These are phyloP conservation scores for Thelephora aurantiotincta DNA, from an alignment of 768 basidiomycete species.

Conservation along the genomic window DNA sequence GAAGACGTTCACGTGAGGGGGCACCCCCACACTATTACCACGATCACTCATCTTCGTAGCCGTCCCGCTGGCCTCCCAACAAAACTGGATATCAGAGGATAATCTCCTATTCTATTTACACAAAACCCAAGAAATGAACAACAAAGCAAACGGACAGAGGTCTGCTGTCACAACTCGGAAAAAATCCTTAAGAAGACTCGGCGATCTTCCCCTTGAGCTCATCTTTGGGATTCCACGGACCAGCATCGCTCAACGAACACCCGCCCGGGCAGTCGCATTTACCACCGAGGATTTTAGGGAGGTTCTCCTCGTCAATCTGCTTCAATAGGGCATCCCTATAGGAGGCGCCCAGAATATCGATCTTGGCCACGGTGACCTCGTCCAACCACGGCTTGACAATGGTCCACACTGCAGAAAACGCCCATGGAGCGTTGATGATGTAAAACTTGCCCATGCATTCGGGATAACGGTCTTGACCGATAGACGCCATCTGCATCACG, in stretches of 20 bases:
- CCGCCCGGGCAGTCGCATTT: constrained; percentile 62
- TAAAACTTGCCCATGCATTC: constrained; percentile 97
- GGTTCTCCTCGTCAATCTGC: constrained; percentile 74
- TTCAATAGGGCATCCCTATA: constrained; percentile 65
- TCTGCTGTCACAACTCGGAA: too few relatives aligned
- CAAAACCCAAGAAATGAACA: too few relatives aligned
- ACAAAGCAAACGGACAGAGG: too few relatives aligned
- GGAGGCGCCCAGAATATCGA: constrained; percentile 68
- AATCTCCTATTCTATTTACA: too few relatives aligned
- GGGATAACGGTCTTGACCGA: constrained; percentile 88
- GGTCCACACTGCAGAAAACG: constrained; percentile 79
- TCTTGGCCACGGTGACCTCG: constrained; percentile 89
- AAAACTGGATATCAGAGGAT: too few relatives aligned
- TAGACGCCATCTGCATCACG: constrained; percentile 54
- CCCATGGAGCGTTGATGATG: constrained; percentile 95
- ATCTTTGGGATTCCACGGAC: constrained; percentile 61
- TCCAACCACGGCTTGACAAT: constrained; percentile 91
- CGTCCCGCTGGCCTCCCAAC: too few relatives aligned
- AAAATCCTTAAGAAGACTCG: too few relatives aligned
- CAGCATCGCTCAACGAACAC: constrained; percentile 80
- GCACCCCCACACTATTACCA: too few relatives aligned
- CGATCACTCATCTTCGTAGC: too few relatives aligned
- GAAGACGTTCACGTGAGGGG: too few relatives aligned
- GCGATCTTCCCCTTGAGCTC: background rate
- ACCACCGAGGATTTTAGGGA: constrained; percentile 82